A percentile compares a stretch with the other conserved stretches of the same genome.
Evolutionary conservation across 1,284 basidiomycete genomes (phyloP).

Genomic region (Irpex sp.): DNA sequence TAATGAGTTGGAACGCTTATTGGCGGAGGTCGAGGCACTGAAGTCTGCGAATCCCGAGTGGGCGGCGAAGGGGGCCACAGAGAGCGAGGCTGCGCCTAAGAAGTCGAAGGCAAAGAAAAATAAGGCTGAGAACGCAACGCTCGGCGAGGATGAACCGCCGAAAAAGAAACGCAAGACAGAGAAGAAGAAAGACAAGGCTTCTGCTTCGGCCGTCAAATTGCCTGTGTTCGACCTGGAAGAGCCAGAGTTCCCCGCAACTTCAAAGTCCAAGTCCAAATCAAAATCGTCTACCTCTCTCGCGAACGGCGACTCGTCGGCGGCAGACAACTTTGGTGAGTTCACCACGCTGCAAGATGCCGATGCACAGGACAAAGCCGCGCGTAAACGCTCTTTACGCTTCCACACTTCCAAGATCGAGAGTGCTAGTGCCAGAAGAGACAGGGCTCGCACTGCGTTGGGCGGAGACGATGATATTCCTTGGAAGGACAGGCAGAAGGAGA

Average conservation of each 20-base stretch:
- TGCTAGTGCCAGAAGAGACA: conserved; percentile 64
- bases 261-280: conserved; percentile 7
- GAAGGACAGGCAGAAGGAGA: conserved; percentile 60
- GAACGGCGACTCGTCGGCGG: conserved; percentile 18
- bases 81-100: conserved; percentile 18
- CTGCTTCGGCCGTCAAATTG: conserved; percentile 13
- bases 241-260: conserved; percentile 50
- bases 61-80: conserved; percentile 21
- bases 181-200: conserved; percentile 1
- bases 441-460: conserved; percentile 63
- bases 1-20: conserved; percentile 52
- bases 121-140: conserved; percentile 7
- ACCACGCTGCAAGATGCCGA: conserved; percentile 69
- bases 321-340: conserved; percentile 75
- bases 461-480: conserved; percentile 92
- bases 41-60: conserved; percentile 17
- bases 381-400: conserved; percentile 82
- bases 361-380: conserved; percentile 76
- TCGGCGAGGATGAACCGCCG: conserved; percentile 22
- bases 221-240: conserved; percentile 72
- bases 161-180: conserved; percentile 29
- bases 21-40: conserved; percentile 41
- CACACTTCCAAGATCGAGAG: conserved; percentile 82
- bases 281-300: background rate
- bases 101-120: conserved; percentile 10